These are phyloP conservation scores for Pseudocercospora fuligena DNA, from an alignment of 2,329 filamentous ascomycete genomes.

Conservation along the genomic window DNA sequence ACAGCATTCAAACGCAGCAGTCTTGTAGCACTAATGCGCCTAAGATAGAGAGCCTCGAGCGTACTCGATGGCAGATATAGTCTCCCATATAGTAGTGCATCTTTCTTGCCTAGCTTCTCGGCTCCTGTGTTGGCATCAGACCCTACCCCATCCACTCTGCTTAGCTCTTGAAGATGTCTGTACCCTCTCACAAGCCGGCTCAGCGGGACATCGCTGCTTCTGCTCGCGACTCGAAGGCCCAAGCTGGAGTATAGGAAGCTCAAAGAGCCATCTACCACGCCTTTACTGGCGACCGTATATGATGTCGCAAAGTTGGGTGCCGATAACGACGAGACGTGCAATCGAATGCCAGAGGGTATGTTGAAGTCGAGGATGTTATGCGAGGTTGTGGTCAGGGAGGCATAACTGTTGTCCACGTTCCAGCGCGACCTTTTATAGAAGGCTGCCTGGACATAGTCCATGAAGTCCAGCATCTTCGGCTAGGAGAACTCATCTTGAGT, in stretches of 20 bases:
- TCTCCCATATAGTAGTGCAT: constrained; percentile 74
- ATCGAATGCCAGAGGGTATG: constrained; percentile 79
- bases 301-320: constrained; percentile 93
- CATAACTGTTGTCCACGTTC: constrained; percentile 92
- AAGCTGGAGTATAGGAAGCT: constrained; percentile 95
- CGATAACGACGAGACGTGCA: constrained; percentile 88
- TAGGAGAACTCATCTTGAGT: constrained; percentile 21
- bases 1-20: constrained; percentile 82
- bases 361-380: constrained; percentile 86
- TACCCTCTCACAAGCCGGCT: constrained; percentile 82
- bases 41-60: constrained; percentile 83
- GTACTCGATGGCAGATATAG: constrained; percentile 83
- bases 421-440: constrained; percentile 87
- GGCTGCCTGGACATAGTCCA: constrained; percentile 93
- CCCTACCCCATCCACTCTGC: constrained; percentile 51
- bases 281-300: constrained; percentile 87
- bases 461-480: constrained; percentile 82
- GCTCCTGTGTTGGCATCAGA: constrained; percentile 45
- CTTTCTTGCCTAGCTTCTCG: constrained; percentile 44
- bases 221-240: constrained; percentile 69
- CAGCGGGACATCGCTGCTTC: constrained; percentile 76
- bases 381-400: constrained; percentile 80
- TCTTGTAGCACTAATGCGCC: constrained; percentile 74
- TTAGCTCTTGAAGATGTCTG: constrained; percentile 72
- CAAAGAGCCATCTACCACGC: constrained; percentile 93